Evolutionary conservation across 1,284 basidiomycete genomes (phyloP), one percentile per base, ranked within the genome.

Genomic region (Malassezia globosa): DNA sequence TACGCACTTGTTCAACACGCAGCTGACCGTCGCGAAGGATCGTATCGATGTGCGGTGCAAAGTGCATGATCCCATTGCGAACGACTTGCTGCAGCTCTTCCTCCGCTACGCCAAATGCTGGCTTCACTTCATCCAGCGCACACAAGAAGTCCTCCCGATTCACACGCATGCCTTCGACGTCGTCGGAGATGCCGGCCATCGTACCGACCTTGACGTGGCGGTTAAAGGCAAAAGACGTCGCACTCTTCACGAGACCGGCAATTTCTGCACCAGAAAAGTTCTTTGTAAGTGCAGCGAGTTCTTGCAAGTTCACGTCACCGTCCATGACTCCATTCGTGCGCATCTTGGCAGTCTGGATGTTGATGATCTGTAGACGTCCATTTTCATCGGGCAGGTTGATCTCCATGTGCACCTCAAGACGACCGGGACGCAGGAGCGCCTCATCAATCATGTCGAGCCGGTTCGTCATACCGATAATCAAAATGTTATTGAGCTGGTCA

Each of bases 381-480:
- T 83, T 76, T 70, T 92, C 90, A 67, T 97, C 92, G 0, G 94
- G 94, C 1, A 97, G 77, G 4, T 88, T 94, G 57, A 99, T 96
- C 74, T 99, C 94, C 82, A 99, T 95, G 74, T 97, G 94, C n/a
- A 97, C 92, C 72, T 99, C 94, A 40, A 99, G 82, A 77, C 94
- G 89, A 49, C 94, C 94, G 1, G 94, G 92, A 66, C 94, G 89
- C 11, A 96, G 79, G 1, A 97, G 79, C 5, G 92, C 94, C 71
- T 97, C 94, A 68, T 99, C 94, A 64, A 99, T 96, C 90, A 97
- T 92, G 77, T 99, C 94, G 45, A 84, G 76, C 56, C 94, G 83
- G 74, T 99, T 97, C 44, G 94, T 99, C 94, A 97, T 97, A 67
- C 94, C 94, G 62, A 99, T 99, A 62, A 99, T 85, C 59, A 99